phyloP scores from a whole-genome alignment of 257 asterid genomes.

The Datura wrightii region DNA sequence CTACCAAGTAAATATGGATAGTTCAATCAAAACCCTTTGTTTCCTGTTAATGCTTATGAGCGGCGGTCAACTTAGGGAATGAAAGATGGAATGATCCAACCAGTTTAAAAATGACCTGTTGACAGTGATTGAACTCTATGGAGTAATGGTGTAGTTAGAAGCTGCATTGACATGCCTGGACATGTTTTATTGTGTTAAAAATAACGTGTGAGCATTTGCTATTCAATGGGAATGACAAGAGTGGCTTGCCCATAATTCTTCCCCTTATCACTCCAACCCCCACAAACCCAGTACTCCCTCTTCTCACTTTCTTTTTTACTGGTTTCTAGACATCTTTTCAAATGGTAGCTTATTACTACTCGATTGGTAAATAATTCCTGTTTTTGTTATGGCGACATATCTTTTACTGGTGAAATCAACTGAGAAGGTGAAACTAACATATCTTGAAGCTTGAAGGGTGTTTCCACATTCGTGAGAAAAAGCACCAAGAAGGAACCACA shows the following conservation, averaged over 20 bases:
- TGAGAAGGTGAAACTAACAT: background rate
- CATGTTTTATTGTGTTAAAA: conserved; percentile 30
- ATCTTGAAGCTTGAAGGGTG: background rate
- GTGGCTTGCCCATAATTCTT: conserved; percentile 21
- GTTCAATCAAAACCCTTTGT: conserved; percentile 23
- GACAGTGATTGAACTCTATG: conserved; percentile 30
- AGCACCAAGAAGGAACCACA: background rate
- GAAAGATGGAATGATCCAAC: conserved; percentile 34
- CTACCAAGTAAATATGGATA: conserved; percentile 35
- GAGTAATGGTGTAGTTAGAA: conserved; percentile 32
- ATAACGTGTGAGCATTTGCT: conserved; percentile 35
- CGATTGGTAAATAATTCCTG: too few relatives aligned
- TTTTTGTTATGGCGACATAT: too few relatives aligned
- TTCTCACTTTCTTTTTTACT: background rate
- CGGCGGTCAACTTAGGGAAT: conserved; percentile 14
- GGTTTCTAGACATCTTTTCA: background rate
- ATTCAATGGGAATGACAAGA: conserved; percentile 32
- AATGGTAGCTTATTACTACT: background rate
- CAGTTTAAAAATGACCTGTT: conserved; percentile 33
- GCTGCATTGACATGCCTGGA: conserved; percentile 29
- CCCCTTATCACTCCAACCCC: background rate
- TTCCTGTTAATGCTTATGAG: background rate
- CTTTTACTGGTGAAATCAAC: background rate
- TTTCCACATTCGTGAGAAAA: background rate
- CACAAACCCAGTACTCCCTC: background rate